Conservation (phyloP, 495 filamentous ascomycete genomes). For the Barbatosphaeria neglecta region DNA sequence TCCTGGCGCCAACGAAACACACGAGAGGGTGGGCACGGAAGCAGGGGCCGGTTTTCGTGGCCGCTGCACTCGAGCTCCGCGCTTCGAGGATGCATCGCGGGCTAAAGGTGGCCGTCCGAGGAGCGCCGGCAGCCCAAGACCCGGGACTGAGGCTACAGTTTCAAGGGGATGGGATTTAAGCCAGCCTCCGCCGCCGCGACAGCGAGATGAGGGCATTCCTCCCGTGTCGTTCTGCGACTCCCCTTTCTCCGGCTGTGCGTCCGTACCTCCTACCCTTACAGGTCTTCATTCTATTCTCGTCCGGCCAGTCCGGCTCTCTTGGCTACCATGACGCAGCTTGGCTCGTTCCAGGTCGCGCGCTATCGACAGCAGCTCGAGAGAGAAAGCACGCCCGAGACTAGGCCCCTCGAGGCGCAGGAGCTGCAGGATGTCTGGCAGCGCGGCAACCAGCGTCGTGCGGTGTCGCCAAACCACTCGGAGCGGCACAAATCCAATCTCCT, state of each 20-base stretch:
- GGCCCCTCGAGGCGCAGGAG: constrained; percentile 4
- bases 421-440: constrained; percentile 6
- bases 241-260: not conserved
- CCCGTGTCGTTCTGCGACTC: not conserved
- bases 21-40: too few species aligned
- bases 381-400: constrained; percentile 8
- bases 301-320: too few species aligned
- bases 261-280: too few species aligned
- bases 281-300: not conserved
- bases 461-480: constrained; percentile 7
- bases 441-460: constrained; percentile 5
- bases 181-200: not conserved
- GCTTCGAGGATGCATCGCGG: not conserved
- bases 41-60: too few species aligned
- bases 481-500: constrained; percentile 6
- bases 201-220: not conserved
- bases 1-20: too few species aligned
- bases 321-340: constrained; percentile 4
- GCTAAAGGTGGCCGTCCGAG: not conserved
- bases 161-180: not conserved
- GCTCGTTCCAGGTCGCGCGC: constrained; percentile 5
- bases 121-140: not conserved
- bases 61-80: not conserved
- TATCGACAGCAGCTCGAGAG: constrained; percentile 5
- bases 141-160: not conserved